Base-by-base conservation (phyloP, 495 filamentous ascomycete species). In the Lasiosphaeriaceae sp. region DNA sequence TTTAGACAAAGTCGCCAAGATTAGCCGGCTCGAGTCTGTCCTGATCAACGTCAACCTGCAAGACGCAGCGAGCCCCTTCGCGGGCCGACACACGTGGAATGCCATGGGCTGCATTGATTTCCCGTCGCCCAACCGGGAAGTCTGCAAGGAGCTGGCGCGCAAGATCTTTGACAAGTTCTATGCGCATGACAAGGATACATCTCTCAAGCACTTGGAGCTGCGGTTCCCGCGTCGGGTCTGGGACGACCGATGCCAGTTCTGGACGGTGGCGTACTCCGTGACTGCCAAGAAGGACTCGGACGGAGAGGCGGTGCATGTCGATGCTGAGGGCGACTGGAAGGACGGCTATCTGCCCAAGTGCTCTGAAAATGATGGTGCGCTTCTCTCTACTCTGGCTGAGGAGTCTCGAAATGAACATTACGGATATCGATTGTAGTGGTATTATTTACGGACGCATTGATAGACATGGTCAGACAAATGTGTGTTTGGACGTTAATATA, bases 211-310 rank as follows among this genome's bases (percentile, higher is more conserved):
- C 31, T 19, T 57, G 6, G 55, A 57, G 47, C 19, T 57, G 3
- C 31, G 55, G 4, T 57, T 57, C 23, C 47, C 55, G 4, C 55
- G 55, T 14, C 55, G 55, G 4, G 26, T 9, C 9, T 52, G 21
- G 17, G 55, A 52, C 20, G 47, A 57, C 23, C 22, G 55, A 44
- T 43, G 47, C 47, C 55, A 57, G 47, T 57, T 57, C 35, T 57
- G 31, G 34, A 52, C 35, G 2, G 21, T 57, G 14, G 39, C 39
- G 39, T 43, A n/a, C n/a, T n/a, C n/a, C n/a, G n/a, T n/a, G n/a
- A n/a, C n/a, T n/a, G n/a, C n/a, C n/a, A n/a, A n/a, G n/a, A n/a
- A n/a, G n/a, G n/a, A n/a, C n/a, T n/a, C n/a, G n/a, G n/a, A n/a
- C n/a, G n/a, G n/a, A n/a, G n/a, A n/a, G n/a, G n/a, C n/a, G n/a